Evolutionary conservation across 768 basidiomycete genomes (phyloP), one percentile per base, ranked within the genome.

Genomic region (Crepidotus variabilis): DNA sequence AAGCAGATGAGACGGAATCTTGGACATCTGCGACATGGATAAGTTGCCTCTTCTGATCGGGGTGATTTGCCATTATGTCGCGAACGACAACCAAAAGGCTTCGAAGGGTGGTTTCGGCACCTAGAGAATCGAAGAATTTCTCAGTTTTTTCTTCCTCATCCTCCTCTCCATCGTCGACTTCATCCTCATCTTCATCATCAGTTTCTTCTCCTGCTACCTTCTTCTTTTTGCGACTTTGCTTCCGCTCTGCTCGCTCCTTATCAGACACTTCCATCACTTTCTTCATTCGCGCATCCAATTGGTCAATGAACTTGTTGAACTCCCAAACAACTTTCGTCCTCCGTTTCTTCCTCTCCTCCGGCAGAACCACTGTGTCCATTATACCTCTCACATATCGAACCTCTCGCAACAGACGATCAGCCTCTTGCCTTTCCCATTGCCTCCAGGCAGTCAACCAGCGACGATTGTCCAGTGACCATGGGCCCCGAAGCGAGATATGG

Each of bases 21-120:
- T 58, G 57, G 9, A 58, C 57, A 28, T 58, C 52, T 21, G 53
- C 35, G 20, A 58, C 47, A 23, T 58, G 57, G 6, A 58, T 36
- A 23, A 58, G 46, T 43, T 58, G 45, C 39, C 39, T 43, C 39
- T 43, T 43, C 18, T 43, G 39, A 3, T 43, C 39, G 11, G 39
- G 39, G 39, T 43, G 18, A 20, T 20, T 16, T 16, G 13, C 39
- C 14, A 43, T 14, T 2, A 11, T 43, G 18, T 43, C 39, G 39
- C 39, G 39, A 11, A 43, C 39, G 18, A 20, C 11, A 11, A 20
- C 13, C 11, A 43, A 11, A 3, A 43, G 18, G 3, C 14, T 20
- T 14, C 39, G 39, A 16, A 43, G 39, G 2, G 4, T 20, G 39
- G 39, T 3, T 3, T 43, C 11, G 11, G 13, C 39, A 43, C 39